These are phyloP conservation scores for Purshia tridentata DNA, from an alignment of 306 rosid species.

Conservation along the genomic window DNA sequence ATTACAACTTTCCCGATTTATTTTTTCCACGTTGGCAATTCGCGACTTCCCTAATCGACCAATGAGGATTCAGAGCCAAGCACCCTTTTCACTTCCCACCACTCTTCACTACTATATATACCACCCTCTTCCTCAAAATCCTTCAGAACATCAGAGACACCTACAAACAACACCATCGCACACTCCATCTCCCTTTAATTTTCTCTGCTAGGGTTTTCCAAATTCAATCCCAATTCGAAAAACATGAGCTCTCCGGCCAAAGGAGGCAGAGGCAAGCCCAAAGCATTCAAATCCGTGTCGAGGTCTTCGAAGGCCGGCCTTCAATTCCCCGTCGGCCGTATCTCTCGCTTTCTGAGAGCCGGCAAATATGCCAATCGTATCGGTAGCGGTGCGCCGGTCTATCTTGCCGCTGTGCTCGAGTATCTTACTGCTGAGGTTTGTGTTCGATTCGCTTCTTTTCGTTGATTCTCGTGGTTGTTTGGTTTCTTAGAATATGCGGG, in stretches of 20 bases:
- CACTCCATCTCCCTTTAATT: neutral
- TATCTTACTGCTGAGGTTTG: constrained; percentile 84
- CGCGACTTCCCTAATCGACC: neutral
- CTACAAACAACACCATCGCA: neutral
- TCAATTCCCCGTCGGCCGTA: constrained; percentile 85
- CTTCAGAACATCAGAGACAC: neutral
- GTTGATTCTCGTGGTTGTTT: neutral
- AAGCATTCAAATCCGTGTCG: constrained; percentile 54
- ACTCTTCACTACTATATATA: neutral
- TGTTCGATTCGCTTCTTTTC: no score
- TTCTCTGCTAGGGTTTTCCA: neutral
- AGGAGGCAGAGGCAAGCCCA: constrained; percentile 67
- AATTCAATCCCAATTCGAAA: neutral
- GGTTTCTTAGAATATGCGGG: neutral
- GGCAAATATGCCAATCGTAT: constrained; percentile 78
- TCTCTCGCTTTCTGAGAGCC: constrained; percentile 67
- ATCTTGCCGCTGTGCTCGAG: constrained; percentile 85
- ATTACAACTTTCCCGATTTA: neutral
- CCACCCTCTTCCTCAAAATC: neutral
- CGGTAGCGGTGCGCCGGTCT: constrained; percentile 78
- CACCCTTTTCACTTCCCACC: neutral
- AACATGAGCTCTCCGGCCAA: constrained; percentile 18
- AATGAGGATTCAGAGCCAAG: neutral
- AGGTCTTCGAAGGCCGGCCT: constrained; percentile 79
- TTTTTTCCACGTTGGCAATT: constrained; percentile 24